phyloP scores from a whole-genome alignment of 148 eudicot species.

The Tetragonia tetragonoides region DNA sequence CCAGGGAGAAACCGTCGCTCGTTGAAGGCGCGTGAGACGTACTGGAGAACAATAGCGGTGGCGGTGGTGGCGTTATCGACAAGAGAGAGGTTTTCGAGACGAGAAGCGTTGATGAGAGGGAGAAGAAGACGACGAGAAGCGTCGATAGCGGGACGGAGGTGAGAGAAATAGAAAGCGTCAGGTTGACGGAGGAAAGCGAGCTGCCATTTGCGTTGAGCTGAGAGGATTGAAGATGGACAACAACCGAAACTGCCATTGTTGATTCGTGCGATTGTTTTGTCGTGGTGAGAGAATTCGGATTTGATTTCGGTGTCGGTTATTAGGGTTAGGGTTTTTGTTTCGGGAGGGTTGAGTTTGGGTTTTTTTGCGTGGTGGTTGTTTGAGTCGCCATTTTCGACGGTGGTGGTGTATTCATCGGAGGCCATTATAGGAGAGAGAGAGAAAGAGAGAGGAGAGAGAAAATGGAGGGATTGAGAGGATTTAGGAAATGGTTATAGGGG shows the following conservation, averaged over 20 bases:
- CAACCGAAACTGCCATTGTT: constrained; percentile 95
- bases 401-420: constrained; percentile 25
- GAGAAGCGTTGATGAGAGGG: constrained; percentile 70
- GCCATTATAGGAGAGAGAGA: constrained; percentile 19
- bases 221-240: constrained; percentile 58
- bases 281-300: constrained; percentile 75
- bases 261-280: constrained; percentile 57
- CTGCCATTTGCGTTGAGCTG: constrained; percentile 61
- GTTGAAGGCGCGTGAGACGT: constrained; percentile 52
- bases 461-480: constrained; percentile 8
- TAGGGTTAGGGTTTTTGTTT: constrained; percentile 21
- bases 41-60: constrained; percentile 80
- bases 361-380: constrained; percentile 25
- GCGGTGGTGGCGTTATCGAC: constrained; percentile 99
- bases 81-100: constrained; percentile 64
- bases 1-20: constrained; percentile 46
- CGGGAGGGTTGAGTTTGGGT: constrained; percentile 27
- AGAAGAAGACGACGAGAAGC: constrained; percentile 46
- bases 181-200: constrained; percentile 45
- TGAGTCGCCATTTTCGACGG: constrained; percentile 32
- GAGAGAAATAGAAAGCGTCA: constrained; percentile 27
- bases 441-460: not conserved
- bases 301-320: constrained; percentile 45
- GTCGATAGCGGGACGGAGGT: constrained; percentile 61
- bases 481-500: not conserved